phyloP scores from a whole-genome alignment of 2,329 filamentous ascomycete species.

The Hymenoscyphus scutula region DNA sequence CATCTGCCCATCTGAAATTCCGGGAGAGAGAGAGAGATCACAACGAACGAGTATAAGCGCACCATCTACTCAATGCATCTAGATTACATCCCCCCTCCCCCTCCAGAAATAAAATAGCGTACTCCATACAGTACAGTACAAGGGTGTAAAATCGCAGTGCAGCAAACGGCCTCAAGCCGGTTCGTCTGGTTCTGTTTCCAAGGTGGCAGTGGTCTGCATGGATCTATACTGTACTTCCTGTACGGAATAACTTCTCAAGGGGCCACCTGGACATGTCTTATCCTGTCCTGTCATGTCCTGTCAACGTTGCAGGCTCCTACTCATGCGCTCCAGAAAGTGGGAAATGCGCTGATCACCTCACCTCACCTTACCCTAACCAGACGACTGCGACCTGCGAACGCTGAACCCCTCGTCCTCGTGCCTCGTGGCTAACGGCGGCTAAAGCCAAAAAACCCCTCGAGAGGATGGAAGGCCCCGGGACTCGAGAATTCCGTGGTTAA shows the following conservation, averaged over 20 bases:
- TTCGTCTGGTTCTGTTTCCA: neutral
- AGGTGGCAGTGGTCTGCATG: neutral
- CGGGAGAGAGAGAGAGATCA: neutral
- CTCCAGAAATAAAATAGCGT: too few species aligned
- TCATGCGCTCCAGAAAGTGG: constrained; percentile 4
- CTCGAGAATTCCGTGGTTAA: neutral
- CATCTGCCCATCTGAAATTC: neutral
- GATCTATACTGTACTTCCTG: too few species aligned
- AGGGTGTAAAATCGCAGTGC: too few species aligned
- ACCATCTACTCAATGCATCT: too few species aligned
- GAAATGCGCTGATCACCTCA: neutral
- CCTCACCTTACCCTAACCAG: neutral
- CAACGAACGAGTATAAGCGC: neutral
- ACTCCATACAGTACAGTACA: too few species aligned
- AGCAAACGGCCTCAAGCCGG: neutral
- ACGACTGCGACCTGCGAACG: neutral
- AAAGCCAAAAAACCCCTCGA: neutral
- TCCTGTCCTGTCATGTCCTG: neutral
- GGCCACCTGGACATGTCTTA: too few species aligned
- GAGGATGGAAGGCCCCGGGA: neutral
- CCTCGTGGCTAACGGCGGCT: neutral
- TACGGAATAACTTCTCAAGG: too few species aligned
- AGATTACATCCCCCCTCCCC: neutral
- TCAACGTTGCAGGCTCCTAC: constrained; percentile 1
- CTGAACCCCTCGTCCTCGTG: neutral